A percentile compares a stretch with the other conserved stretches of the same genome.
These are phyloP conservation scores for Omphalotus olearius DNA, from an alignment of 1,284 basidiomycete genomes.

Conservation along the genomic window DNA sequence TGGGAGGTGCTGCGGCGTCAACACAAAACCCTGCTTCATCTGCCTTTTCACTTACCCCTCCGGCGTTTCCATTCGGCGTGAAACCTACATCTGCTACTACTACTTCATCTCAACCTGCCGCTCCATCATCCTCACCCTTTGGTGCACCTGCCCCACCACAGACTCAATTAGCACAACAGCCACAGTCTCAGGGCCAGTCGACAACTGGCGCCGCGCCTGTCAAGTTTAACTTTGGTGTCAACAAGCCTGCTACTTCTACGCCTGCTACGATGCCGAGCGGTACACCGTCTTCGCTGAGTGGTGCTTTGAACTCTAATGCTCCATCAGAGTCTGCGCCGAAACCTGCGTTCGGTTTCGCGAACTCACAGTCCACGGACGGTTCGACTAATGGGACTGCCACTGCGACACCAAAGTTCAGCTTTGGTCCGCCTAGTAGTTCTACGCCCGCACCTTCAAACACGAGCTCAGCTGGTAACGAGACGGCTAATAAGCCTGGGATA, in stretches of 20 bases:
- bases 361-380: neutral
- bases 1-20: no score
- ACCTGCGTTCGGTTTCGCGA: neutral
- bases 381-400: constrained; percentile 8
- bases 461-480: neutral
- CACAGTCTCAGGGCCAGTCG: neutral
- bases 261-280: constrained; percentile 15
- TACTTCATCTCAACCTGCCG: neutral
- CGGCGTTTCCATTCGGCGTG: constrained; percentile 4
- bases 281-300: constrained; percentile 19
- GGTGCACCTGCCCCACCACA: neutral
- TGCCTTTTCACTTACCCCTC: neutral
- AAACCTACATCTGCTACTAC: neutral
- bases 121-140: constrained; percentile 3
- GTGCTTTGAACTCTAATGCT: constrained; percentile 17
- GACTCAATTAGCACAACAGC: neutral
- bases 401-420: constrained; percentile 19
- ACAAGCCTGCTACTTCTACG: constrained; percentile 1
- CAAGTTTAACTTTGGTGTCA: constrained; percentile 11
- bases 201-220: constrained; percentile 3
- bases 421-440: constrained; percentile 11
- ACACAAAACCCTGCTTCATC: neutral
- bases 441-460: neutral
- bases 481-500: neutral
- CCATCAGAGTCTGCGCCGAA: neutral